A percentile compares a stretch with the other conserved stretches of the same genome.
phyloP scores from a whole-genome alignment of 2,329 filamentous ascomycete genomes.

The Alternaria triticimaculans region DNA sequence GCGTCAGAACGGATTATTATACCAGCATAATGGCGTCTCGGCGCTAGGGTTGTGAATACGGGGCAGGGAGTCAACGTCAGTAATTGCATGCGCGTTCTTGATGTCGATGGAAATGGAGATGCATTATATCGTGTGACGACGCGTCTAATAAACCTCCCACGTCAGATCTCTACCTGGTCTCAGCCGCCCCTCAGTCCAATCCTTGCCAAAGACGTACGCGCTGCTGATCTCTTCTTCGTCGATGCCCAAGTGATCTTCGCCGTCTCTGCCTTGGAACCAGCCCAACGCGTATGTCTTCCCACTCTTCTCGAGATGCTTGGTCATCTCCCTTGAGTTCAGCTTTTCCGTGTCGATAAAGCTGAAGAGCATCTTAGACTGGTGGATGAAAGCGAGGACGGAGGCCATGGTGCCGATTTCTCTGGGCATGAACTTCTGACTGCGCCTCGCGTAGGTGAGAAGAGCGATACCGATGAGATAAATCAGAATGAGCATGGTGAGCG shows the following conservation, averaged over 20 bases:
- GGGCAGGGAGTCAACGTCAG: background rate
- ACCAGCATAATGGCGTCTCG: constrained; percentile 33
- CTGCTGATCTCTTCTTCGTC: constrained; percentile 76
- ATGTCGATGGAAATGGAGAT: background rate
- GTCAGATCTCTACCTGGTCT: constrained; percentile 39
- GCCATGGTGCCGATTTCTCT: constrained; percentile 81
- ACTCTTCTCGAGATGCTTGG: constrained; percentile 62
- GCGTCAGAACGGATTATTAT: constrained; percentile 12
- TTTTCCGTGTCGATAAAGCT: constrained; percentile 75
- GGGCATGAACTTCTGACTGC: constrained; percentile 74
- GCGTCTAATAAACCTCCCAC: constrained; percentile 29
- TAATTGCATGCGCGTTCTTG: background rate
- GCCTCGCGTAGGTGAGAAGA: constrained; percentile 64
- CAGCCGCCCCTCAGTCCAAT: constrained; percentile 45
- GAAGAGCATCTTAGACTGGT: constrained; percentile 80
- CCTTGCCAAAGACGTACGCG: constrained; percentile 68
- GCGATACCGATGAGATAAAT: constrained; percentile 68
- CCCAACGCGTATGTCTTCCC: constrained; percentile 76
- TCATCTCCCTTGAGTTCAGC: constrained; percentile 67
- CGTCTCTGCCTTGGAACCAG: constrained; percentile 77
- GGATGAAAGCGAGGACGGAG: constrained; percentile 76
- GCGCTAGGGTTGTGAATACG: constrained; percentile 17
- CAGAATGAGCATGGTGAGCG: constrained; percentile 68
- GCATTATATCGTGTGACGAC: background rate
- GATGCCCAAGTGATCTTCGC: constrained; percentile 75